Percentiles rank a stretch among this genome's conserved stretches.
These are phyloP conservation scores for Cyamopsis tetragonoloba DNA, from an alignment of 306 rosid genomes.

Conservation along the genomic window DNA sequence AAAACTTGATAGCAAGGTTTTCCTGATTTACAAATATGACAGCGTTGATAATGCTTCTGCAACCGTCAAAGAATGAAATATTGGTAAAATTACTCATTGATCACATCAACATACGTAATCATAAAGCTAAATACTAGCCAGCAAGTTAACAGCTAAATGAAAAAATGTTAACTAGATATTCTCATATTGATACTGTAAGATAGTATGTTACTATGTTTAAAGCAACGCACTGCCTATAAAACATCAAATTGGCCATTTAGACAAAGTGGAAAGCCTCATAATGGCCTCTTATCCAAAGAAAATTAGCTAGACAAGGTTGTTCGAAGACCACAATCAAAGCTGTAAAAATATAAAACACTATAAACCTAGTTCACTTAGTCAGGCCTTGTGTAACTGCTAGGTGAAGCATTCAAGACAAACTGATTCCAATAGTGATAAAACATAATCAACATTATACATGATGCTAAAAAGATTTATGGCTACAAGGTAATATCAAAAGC, in stretches of 20 bases:
- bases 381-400: background rate
- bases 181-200: constrained; percentile 2
- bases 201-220: constrained; percentile 9
- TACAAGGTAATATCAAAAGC: constrained; percentile 20
- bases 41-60: constrained; percentile 82
- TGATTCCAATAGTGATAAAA: background rate
- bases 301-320: constrained; percentile 14
- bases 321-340: background rate
- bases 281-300: background rate
- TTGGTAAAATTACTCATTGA: constrained; percentile 17
- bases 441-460: background rate
- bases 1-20: constrained; percentile 69
- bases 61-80: constrained; percentile 33
- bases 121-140: background rate
- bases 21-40: constrained; percentile 76
- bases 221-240: background rate
- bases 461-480: background rate
- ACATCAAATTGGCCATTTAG: background rate
- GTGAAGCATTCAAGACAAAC: background rate
- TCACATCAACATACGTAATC: background rate
- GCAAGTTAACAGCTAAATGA: constrained; percentile 5
- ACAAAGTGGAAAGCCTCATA: background rate
- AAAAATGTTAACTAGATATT: background rate
- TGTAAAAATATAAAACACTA: constrained; percentile 12
- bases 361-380: constrained; percentile 1